These are phyloP conservation scores for Pythium phragmiticola DNA, from an alignment of 352 stramenopile species.

Conservation along the genomic window DNA sequence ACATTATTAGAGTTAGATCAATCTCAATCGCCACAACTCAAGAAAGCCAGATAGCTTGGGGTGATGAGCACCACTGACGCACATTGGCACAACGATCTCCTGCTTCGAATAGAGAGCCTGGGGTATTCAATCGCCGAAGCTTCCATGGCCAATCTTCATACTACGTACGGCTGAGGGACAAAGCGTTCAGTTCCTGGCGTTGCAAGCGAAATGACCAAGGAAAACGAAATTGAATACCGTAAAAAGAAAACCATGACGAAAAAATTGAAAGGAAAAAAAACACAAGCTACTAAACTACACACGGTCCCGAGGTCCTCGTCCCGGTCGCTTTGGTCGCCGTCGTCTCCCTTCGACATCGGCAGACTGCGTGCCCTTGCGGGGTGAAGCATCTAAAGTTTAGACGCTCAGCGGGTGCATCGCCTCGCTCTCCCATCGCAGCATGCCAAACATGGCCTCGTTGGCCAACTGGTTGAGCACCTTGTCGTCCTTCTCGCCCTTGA, in stretches of 20 bases:
- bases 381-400: conserved; percentile 22
- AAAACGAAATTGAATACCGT: conserved; percentile 5
- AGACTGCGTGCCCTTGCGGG: background rate
- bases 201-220: background rate
- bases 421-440: conserved; percentile 85
- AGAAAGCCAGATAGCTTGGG: no score
- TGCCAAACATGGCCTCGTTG: conserved; percentile 86
- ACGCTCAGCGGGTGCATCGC: conserved; percentile 79
- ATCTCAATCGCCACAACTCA: no score
- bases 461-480: conserved; percentile 81
- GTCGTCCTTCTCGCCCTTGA: conserved; percentile 83
- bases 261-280: conserved; percentile 15
- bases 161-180: background rate
- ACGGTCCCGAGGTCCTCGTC: background rate
- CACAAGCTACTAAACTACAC: conserved; percentile 12
- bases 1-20: no score
- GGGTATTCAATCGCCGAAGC: background rate
- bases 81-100: background rate
- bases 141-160: background rate
- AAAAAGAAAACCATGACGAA: conserved; percentile 6
- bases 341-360: no score
- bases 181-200: background rate
- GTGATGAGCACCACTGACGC: background rate
- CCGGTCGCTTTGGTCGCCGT: no score
- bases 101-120: background rate